Evolutionary conservation across 2,329 filamentous ascomycete genomes (phyloP).

Genomic region (Nemania sp.): DNA sequence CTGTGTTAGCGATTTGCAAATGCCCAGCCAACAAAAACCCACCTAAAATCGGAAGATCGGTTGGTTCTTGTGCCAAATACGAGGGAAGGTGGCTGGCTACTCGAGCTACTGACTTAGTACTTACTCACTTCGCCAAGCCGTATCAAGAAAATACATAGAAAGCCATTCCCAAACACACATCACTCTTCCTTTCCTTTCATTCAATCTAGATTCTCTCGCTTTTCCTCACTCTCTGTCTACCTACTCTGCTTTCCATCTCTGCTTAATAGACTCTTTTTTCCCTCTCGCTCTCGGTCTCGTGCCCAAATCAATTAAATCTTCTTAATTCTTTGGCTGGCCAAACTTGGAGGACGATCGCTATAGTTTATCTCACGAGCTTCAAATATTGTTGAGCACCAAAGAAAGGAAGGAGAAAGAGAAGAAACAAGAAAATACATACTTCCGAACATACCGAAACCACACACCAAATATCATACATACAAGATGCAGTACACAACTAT

Average conservation of each 20-base stretch:
- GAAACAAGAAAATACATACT: background rate
- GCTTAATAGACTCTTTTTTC: background rate
- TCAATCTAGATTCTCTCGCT: constrained; percentile 1
- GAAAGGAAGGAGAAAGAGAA: background rate
- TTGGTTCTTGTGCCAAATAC: constrained; percentile 30
- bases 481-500: constrained; percentile 38
- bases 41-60: constrained; percentile 2
- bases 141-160: constrained; percentile 14
- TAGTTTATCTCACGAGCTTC: background rate
- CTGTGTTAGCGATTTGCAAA: constrained; percentile 32
- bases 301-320: background rate
- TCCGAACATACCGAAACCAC: background rate
- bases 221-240: background rate
- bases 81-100: too few relatives aligned
- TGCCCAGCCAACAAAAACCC: constrained; percentile 29
- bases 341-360: constrained; percentile 9
- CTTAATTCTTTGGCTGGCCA: constrained; percentile 24
- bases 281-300: background rate
- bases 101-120: constrained; percentile 8
- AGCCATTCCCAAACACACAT: constrained; percentile 3
- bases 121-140: background rate
- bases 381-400: background rate
- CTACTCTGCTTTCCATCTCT: background rate
- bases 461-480: background rate
- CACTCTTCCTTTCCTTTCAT: background rate